These are phyloP conservation scores for Juncus effusus DNA, from an alignment of 176 grass and related monocot genomes.

Conservation along the genomic window DNA sequence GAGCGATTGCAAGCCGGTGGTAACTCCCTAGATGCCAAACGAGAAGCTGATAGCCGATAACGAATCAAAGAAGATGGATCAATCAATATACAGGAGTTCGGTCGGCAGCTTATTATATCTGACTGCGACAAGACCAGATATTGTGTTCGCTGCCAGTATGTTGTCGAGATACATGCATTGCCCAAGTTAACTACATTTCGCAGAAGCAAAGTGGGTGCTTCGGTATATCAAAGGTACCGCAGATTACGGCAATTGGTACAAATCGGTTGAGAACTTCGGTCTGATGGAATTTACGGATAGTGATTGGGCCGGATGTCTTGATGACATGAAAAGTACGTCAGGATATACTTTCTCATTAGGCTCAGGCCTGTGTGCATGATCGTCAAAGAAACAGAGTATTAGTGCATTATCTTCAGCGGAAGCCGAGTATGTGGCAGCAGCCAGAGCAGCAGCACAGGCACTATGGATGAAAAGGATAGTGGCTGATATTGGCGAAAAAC, in stretches of 20 bases:
- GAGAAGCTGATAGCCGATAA: slow-evolving; percentile 6
- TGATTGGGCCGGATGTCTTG: slow-evolving; percentile 19
- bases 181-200: not conserved
- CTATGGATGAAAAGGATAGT: not conserved
- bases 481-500: not conserved
- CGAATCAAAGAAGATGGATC: not conserved
- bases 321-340: slow-evolving; percentile 10
- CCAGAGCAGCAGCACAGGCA: not conserved
- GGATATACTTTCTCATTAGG: slow-evolving; percentile 4
- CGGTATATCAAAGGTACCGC: not conserved
- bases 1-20: not conserved
- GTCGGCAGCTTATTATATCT: slow-evolving; percentile 16
- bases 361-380: not conserved
- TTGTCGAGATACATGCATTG: slow-evolving; percentile 14
- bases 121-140: slow-evolving; percentile 10
- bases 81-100: not conserved
- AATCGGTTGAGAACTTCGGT: not conserved
- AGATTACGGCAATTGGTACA: slow-evolving; percentile 10
- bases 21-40: not conserved
- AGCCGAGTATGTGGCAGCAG: slow-evolving; percentile 19
- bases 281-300: slow-evolving; percentile 19
- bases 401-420: not conserved
- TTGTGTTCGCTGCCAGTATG: not conserved
- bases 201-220: not conserved
- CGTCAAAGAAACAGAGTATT: not conserved